A percentile compares a stretch with the other conserved stretches of the same genome.
These are phyloP conservation scores for Mycena vulgaris DNA, from an alignment of 768 basidiomycete genomes.

Conservation along the genomic window DNA sequence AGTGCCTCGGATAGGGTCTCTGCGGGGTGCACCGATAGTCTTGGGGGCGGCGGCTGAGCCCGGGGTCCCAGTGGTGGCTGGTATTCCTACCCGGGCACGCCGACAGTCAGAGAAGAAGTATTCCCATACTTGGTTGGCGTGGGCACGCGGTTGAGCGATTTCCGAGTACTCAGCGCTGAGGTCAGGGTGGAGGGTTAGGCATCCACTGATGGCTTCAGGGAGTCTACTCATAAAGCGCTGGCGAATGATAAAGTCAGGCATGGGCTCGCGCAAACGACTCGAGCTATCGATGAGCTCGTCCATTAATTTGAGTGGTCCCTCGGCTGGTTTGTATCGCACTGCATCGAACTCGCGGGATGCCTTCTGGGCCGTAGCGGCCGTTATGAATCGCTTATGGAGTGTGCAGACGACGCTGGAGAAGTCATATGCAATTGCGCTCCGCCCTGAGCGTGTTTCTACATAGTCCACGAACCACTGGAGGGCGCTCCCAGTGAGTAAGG, in stretches of 20 bases:
- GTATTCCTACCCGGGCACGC: too few species aligned
- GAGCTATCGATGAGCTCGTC: not conserved
- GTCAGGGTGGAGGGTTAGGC: not conserved
- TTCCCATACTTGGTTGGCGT: not conserved
- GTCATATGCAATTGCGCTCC: not conserved
- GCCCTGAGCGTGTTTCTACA: not conserved
- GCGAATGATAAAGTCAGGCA: not conserved
- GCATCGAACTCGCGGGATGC: constrained; percentile 1
- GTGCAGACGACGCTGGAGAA: not conserved
- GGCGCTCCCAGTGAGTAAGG: not conserved
- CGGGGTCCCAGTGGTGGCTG: too few species aligned
- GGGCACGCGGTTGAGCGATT: not conserved
- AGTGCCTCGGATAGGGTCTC: too few species aligned
- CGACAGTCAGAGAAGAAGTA: too few species aligned
- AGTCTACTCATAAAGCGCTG: not conserved
- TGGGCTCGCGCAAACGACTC: not conserved
- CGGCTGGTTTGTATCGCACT: not conserved
- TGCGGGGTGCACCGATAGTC: too few species aligned
- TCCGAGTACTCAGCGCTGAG: not conserved
- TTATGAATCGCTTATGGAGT: constrained; percentile 5
- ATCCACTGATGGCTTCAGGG: not conserved
- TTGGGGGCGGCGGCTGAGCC: too few species aligned
- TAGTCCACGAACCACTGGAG: constrained; percentile 1
- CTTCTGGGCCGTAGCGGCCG: not conserved
- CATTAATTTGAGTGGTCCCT: constrained; percentile 3